These are phyloP conservation scores for Talaromyces sp. DNA, from an alignment of 2,329 filamentous ascomycete species.

Conservation along the genomic window DNA sequence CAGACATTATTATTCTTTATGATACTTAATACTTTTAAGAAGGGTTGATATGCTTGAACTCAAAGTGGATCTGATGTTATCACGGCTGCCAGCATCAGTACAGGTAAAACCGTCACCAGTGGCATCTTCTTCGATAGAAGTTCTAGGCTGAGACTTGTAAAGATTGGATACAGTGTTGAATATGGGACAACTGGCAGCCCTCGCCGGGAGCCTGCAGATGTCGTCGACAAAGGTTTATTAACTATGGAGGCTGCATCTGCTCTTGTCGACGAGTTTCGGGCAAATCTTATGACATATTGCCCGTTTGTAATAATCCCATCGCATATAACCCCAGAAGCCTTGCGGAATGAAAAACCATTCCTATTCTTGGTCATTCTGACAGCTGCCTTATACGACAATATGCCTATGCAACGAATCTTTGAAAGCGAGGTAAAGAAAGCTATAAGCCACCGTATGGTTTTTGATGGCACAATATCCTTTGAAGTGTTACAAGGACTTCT, in stretches of 20 bases:
- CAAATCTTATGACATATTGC: background rate
- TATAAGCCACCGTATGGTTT: conserved; percentile 21
- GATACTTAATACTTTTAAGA: conserved; percentile 7
- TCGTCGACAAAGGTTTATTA: background rate
- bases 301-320: background rate
- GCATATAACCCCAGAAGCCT: conserved; percentile 10
- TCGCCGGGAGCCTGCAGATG: background rate
- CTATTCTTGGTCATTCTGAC: conserved; percentile 29
- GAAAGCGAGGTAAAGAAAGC: conserved; percentile 21
- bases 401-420: conserved; percentile 27
- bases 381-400: conserved; percentile 26
- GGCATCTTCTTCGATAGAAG: background rate
- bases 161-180: background rate
- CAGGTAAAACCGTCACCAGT: background rate
- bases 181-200: background rate
- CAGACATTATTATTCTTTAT: conserved; percentile 22
- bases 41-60: background rate
- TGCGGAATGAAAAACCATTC: conserved; percentile 27
- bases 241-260: background rate
- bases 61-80: background rate
- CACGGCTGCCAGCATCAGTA: background rate
- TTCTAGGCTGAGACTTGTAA: background rate
- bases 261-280: background rate
- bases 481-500: conserved; percentile 37
- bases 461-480: conserved; percentile 27